Base-by-base conservation (phyloP, 1,284 basidiomycete species). In the Quambalaria eucalypti region DNA sequence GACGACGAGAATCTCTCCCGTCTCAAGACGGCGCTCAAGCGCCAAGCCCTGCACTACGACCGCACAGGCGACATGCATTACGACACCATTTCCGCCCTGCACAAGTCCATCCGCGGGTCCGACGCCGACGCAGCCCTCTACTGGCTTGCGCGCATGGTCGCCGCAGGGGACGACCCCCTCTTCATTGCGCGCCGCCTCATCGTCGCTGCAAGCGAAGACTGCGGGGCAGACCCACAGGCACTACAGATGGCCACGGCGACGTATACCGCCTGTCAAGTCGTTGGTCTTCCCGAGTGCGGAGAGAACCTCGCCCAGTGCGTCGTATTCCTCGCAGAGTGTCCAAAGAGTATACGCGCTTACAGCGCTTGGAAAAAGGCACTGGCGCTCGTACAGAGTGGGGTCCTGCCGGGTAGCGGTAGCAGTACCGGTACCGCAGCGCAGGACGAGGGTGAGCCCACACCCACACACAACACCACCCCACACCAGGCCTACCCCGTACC, bases 71-170 rank as follows among this genome's bases (percentile, higher is more conserved):
- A 77, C 39, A 64, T 66, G 56, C 77, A 78, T 55, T 92, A 90
- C 74, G 87, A 92, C 73, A 85, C 89, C 80, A 92, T 93, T 63
- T 86, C 84, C 28, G 89, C 89, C 2, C 59, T 77, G n/a, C 90
- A 93, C 77, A 93, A 93, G 76, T 84, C 83, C 58, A 82, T 93
- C 29, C 81, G 90, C 40, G 89, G 88, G 6, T 84, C 83, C 51
- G 83, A 90, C 64, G 83, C 85, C 1, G 82, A 83, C 64, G 90
- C 88, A 0, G 88, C 88, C 6, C 79, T 93, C 78, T 93, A 92
- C 76, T 93, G 89, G 88, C 55, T 76, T 0, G 73, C 71, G 9
- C 56, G 74, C 4, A 75, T 76, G 74, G 66, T 74, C 7, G 62
- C 60, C 9, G 64, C 83, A n/a, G 90, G 88, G 10, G 89, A 93